A percentile compares a stretch with the other conserved stretches of the same genome.
These are phyloP conservation scores for Aspergillus campestris DNA, from an alignment of 495 filamentous ascomycete species.

Conservation along the genomic window DNA sequence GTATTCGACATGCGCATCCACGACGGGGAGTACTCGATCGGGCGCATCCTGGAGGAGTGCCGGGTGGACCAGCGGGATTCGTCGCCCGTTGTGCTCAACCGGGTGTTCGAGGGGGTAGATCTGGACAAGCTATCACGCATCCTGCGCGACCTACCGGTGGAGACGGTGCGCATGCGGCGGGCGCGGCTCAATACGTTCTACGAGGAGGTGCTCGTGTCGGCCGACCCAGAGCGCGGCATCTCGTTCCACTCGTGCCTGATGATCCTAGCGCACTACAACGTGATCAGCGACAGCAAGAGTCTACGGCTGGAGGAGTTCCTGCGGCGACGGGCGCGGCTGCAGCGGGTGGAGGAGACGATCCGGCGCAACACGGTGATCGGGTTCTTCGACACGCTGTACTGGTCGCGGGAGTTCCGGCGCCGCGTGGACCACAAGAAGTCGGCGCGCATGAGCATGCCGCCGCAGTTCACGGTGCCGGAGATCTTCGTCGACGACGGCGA, in stretches of 20 bases:
- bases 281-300: conserved; percentile 96
- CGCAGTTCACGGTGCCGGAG: conserved; percentile 79
- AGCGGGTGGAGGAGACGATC: conserved; percentile 94
- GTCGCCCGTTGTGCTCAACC: conserved; percentile 24
- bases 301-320: conserved; percentile 90
- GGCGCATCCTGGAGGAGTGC: conserved; percentile 74
- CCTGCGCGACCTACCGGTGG: conserved; percentile 66
- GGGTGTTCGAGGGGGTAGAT: conserved; percentile 65
- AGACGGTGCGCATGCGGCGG: conserved; percentile 62
- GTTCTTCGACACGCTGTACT: conserved; percentile 95
- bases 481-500: conserved; percentile 73
- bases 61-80: conserved; percentile 44
- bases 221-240: conserved; percentile 78
- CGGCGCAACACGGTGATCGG: conserved; percentile 79
- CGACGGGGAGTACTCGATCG: conserved; percentile 77
- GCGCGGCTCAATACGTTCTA: conserved; percentile 84
- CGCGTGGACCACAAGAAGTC: conserved; percentile 57
- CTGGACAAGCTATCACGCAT: conserved; percentile 65
- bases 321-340: conserved; percentile 77
- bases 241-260: conserved; percentile 91
- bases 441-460: conserved; percentile 65
- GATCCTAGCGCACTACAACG: conserved; percentile 97
- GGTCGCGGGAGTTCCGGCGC: conserved; percentile 72
- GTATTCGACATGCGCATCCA: conserved; percentile 98
- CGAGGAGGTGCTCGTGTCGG: conserved; percentile 91